phyloP scores from a whole-genome alignment of 352 stramenopile species.

The Blastocystis sp. region DNA sequence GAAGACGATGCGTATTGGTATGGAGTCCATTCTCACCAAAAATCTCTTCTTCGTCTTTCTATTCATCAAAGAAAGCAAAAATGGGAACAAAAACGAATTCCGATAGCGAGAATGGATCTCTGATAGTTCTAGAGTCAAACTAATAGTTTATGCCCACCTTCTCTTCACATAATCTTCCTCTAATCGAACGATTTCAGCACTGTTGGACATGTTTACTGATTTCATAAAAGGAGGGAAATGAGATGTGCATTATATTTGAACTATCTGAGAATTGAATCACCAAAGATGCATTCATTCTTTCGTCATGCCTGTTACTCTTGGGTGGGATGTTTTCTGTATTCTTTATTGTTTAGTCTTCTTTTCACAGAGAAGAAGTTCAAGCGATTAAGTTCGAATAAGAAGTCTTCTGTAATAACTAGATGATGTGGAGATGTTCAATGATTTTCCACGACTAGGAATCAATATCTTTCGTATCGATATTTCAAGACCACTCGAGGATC shows the following conservation, averaged over 20 bases:
- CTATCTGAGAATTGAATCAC: not conserved
- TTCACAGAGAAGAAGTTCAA: slow-evolving; percentile 17
- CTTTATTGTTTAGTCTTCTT: not conserved
- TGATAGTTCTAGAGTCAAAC: not conserved
- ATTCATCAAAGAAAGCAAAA: not conserved
- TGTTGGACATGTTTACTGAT: not conserved
- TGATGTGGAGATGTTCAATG: slow-evolving; percentile 11
- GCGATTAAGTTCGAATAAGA: not conserved
- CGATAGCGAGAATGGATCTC: not conserved
- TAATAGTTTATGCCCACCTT: not conserved
- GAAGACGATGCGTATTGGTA: not conserved
- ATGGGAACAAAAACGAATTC: not conserved
- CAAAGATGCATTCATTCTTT: not conserved
- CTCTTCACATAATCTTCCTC: slow-evolving; percentile 2
- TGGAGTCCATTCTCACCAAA: not conserved
- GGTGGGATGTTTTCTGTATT: not conserved
- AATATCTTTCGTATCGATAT: not conserved
- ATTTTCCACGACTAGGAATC: not conserved
- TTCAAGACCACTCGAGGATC: not conserved
- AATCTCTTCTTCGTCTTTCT: not conserved
- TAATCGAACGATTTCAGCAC: not conserved
- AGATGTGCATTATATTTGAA: not conserved
- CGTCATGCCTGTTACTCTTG: not conserved
- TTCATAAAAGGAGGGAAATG: slow-evolving; percentile 6
- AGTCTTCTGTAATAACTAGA: not conserved